Evolutionary conservation across 2,329 filamentous ascomycete genomes (phyloP).

Genomic region (Aaosphaeria arxii): DNA sequence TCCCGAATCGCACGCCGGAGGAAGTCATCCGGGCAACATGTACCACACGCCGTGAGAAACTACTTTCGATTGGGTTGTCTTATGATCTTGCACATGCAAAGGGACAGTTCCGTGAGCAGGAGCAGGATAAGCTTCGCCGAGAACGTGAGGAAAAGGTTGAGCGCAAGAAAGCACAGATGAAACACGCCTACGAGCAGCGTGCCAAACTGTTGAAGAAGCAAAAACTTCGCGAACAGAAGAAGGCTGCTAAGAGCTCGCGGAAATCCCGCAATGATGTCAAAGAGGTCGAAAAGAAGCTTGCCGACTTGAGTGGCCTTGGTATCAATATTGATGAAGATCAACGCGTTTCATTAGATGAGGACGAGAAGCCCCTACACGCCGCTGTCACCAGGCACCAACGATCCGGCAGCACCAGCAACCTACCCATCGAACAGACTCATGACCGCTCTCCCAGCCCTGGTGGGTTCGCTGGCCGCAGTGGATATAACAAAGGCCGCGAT

Average conservation of each 20-base stretch:
- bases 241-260: slow-evolving; percentile 27
- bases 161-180: slow-evolving; percentile 33
- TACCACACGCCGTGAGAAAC: slow-evolving; percentile 65
- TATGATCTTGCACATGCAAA: slow-evolving; percentile 71
- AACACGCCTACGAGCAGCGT: slow-evolving; percentile 35
- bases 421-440: slow-evolving; percentile 11
- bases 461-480: slow-evolving; percentile 32
- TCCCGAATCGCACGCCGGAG: slow-evolving; percentile 55
- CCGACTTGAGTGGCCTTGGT: slow-evolving; percentile 29
- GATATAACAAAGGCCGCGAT: slow-evolving; percentile 22
- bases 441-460: slow-evolving; percentile 31
- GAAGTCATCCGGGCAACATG: slow-evolving; percentile 66
- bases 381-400: slow-evolving; percentile 25
- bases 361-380: slow-evolving; percentile 25
- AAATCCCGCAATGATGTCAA: slow-evolving; percentile 19
- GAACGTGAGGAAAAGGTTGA: slow-evolving; percentile 37
- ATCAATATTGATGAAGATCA: slow-evolving; percentile 32
- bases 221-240: slow-evolving; percentile 38
- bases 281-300: slow-evolving; percentile 25
- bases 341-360: slow-evolving; percentile 25
- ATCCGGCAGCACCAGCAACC: slow-evolving; percentile 23
- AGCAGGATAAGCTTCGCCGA: slow-evolving; percentile 42
- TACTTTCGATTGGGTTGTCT: slow-evolving; percentile 66
- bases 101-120: slow-evolving; percentile 54
- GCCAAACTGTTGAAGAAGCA: slow-evolving; percentile 35